Evolutionary conservation across 805 yeast species (phyloP).

Genomic region (Cyberlindnera galapagoensis): DNA sequence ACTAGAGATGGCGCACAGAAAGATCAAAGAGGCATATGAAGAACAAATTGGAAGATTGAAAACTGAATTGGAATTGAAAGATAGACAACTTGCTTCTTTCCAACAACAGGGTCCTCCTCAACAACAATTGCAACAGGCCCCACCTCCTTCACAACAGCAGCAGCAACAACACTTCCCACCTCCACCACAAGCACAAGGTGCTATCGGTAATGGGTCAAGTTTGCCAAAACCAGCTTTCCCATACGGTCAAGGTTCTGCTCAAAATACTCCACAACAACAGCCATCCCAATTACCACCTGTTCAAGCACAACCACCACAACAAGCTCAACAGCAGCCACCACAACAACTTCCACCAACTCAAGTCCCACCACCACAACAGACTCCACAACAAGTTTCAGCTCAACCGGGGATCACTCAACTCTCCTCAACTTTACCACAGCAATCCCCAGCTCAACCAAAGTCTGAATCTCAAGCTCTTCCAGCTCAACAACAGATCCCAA

Average conservation of each 20-base stretch:
- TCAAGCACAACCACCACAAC: conserved; percentile 23
- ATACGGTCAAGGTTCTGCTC: conserved; percentile 13
- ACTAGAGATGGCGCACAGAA: conserved; percentile 87
- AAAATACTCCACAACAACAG: conserved; percentile 27
- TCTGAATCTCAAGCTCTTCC: conserved; percentile 15
- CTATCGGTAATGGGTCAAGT: conserved; percentile 19
- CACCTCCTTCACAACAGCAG: conserved; percentile 14
- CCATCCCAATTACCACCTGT: conserved; percentile 30
- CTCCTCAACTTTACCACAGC: conserved; percentile 23
- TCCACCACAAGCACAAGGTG: no score
- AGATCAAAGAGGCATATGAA: conserved; percentile 93
- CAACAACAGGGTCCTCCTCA: conserved; percentile 40
- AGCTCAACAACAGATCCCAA: conserved; percentile 7
- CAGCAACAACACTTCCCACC: conserved; percentile 21
- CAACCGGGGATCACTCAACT: conserved; percentile 21
- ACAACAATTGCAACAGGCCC: conserved; percentile 23
- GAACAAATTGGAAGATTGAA: conserved; percentile 85
- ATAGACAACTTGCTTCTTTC: conserved; percentile 42
- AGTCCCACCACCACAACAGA: conserved; percentile 23
- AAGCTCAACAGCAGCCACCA: conserved; percentile 19
- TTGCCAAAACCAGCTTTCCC: conserved; percentile 20
- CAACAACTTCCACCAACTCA: conserved; percentile 26
- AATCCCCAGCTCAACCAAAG: conserved; percentile 29
- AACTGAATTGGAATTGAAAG: conserved; percentile 77
- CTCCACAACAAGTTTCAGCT: conserved; percentile 22